A percentile compares a stretch with the other conserved stretches of the same genome.
These are phyloP conservation scores for Bipolaris zeicola DNA, from an alignment of 2,329 filamentous ascomycete genomes.

Conservation along the genomic window DNA sequence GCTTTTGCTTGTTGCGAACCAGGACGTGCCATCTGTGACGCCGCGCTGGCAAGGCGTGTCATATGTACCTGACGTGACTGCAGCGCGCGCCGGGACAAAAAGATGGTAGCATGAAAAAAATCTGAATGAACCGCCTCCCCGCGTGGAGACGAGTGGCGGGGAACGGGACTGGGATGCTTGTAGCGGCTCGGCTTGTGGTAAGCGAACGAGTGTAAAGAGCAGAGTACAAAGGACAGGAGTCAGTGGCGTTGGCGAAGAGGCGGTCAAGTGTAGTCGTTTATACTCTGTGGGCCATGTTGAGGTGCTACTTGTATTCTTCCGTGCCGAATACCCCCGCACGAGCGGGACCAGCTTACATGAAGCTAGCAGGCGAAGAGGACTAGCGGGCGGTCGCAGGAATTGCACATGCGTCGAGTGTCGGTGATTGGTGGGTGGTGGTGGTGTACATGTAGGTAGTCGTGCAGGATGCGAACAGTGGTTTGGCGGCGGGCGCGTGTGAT, in stretches of 20 bases:
- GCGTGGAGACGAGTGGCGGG: slow-evolving; percentile 1
- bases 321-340: slow-evolving; percentile 2
- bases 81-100: no score
- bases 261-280: slow-evolving; percentile 5
- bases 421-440: background rate
- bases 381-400: slow-evolving; percentile 2
- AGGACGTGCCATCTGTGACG: no score
- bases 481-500: background rate
- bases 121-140: background rate
- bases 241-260: slow-evolving; percentile 6
- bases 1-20: no score
- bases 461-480: slow-evolving; percentile 5
- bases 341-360: slow-evolving; percentile 3
- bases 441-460: background rate
- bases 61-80: no score
- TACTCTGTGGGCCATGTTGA: slow-evolving; percentile 8
- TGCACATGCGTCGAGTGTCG: background rate
- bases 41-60: no score
- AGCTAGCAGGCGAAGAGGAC: slow-evolving; percentile 1
- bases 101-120: background rate
- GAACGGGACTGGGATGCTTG: background rate
- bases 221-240: background rate
- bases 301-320: slow-evolving; percentile 8
- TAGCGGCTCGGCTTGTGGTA: background rate
- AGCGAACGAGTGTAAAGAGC: background rate